These are phyloP conservation scores for Escovopsis sp. DNA, from an alignment of 2,329 filamentous ascomycete species.

Conservation along the genomic window DNA sequence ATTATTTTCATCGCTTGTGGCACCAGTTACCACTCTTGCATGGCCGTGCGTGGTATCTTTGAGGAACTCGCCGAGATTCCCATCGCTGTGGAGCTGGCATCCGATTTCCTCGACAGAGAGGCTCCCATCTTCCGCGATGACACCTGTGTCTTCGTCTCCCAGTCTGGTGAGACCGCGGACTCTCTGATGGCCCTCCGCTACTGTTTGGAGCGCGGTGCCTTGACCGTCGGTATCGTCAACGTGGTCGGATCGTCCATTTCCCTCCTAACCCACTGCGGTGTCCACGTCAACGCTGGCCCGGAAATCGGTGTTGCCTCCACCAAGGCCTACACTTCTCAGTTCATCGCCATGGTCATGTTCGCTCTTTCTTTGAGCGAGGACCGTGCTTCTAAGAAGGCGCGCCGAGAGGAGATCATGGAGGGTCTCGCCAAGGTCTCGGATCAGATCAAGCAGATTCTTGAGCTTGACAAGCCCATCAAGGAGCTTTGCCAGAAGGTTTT, in stretches of 20 bases:
- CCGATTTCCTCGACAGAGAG: conserved; percentile 92
- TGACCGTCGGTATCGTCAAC: conserved; percentile 97
- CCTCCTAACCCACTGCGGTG: conserved; percentile 96
- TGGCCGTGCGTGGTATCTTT: conserved; percentile 95
- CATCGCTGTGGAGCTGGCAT: conserved; percentile 90
- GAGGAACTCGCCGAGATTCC: conserved; percentile 97
- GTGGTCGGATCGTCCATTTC: conserved; percentile 98
- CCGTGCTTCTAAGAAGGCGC: conserved; percentile 81
- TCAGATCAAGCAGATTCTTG: conserved; percentile 83
- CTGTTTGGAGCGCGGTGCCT: conserved; percentile 90
- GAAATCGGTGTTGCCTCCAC: conserved; percentile 98
- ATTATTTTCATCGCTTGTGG: conserved; percentile 99
- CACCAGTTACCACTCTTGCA: conserved; percentile 97
- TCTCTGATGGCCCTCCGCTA: conserved; percentile 94
- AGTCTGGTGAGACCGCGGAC: conserved; percentile 96
- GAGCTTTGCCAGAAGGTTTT: conserved; percentile 80
- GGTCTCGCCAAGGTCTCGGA: conserved; percentile 74
- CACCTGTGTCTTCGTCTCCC: conserved; percentile 96
- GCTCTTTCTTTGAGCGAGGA: conserved; percentile 92
- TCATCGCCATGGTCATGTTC: conserved; percentile 99
- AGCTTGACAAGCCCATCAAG: conserved; percentile 90
- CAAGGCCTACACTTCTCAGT: conserved; percentile 98
- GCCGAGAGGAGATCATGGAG: conserved; percentile 91
- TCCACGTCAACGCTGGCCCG: conserved; percentile 96
- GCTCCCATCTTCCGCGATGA: conserved; percentile 98